Evolutionary conservation across 257 asterid genomes (phyloP).

Genomic region (Solanum ahanhuiri): DNA sequence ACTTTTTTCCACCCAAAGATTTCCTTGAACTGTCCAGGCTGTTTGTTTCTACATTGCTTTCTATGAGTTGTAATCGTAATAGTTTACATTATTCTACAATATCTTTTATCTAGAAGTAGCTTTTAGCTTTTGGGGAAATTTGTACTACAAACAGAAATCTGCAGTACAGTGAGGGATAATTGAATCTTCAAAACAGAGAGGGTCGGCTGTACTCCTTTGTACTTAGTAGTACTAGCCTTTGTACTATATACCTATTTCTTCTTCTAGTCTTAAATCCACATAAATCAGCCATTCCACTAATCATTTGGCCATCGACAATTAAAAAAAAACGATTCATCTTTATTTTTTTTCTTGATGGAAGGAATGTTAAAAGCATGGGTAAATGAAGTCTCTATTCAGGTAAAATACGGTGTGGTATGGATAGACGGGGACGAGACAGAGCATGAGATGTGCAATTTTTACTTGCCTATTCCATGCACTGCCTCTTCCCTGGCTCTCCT

Average conservation of each 20-base stretch:
- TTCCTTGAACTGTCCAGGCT: not conserved
- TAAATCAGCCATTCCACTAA: not conserved
- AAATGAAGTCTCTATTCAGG: not conserved
- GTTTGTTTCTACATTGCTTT: not conserved
- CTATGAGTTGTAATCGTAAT: not conserved
- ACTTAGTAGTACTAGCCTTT: constrained; percentile 4
- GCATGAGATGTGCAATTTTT: constrained; percentile 39
- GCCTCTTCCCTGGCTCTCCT: constrained; percentile 96
- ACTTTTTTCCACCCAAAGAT: not conserved
- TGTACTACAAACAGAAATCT: not conserved
- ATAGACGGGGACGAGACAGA: constrained; percentile 73
- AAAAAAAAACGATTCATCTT: not conserved
- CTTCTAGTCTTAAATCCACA: not conserved
- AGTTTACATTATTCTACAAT: not conserved
- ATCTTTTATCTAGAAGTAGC: not conserved
- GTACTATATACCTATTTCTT: not conserved
- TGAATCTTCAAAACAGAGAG: not conserved
- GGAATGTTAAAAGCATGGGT: not conserved
- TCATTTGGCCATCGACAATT: not conserved
- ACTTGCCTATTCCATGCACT: constrained; percentile 60
- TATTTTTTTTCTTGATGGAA: not conserved
- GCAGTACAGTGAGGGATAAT: not conserved
- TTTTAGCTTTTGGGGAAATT: not conserved
- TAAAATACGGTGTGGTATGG: not conserved
- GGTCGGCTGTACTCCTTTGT: not conserved